Conservation (phyloP, 192 early-diverging fungal species). For the Coemansia sp. region DNA sequence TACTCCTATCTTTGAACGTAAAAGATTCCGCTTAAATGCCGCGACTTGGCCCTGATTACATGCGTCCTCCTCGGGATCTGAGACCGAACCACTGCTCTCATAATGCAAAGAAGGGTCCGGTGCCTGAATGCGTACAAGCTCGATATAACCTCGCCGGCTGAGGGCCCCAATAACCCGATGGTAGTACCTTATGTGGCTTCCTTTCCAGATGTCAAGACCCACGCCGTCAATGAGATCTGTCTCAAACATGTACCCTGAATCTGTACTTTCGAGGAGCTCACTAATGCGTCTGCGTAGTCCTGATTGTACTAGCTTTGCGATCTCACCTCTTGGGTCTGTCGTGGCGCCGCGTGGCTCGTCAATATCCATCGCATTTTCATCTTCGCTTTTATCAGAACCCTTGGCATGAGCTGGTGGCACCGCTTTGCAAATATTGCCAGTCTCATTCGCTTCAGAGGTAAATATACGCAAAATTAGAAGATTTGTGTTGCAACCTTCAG, state of each 20-base stretch:
- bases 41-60: background rate
- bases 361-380: background rate
- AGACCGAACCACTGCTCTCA: background rate
- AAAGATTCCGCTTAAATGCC: background rate
- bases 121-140: conserved; percentile 30
- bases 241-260: conserved; percentile 33
- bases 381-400: background rate
- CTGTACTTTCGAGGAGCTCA: conserved; percentile 19
- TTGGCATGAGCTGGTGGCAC: background rate
- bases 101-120: conserved; percentile 5
- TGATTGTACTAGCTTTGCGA: conserved; percentile 13
- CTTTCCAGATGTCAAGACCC: conserved; percentile 26
- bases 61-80: background rate
- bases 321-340: background rate
- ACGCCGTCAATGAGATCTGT: conserved; percentile 32
- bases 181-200: conserved; percentile 27
- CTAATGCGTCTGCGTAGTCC: conserved; percentile 16
- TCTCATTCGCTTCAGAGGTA: background rate
- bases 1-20: background rate
- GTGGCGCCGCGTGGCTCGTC: background rate
- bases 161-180: conserved; percentile 26
- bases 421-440: background rate
- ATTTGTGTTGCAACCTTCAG: conserved; percentile 36
- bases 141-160: conserved; percentile 10
- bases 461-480: conserved; percentile 40